Percentiles rank a stretch among this genome's conserved stretches.
Conservation (phyloP, 2,329 filamentous ascomycete genomes). For the Colletotrichum tofieldiae region DNA sequence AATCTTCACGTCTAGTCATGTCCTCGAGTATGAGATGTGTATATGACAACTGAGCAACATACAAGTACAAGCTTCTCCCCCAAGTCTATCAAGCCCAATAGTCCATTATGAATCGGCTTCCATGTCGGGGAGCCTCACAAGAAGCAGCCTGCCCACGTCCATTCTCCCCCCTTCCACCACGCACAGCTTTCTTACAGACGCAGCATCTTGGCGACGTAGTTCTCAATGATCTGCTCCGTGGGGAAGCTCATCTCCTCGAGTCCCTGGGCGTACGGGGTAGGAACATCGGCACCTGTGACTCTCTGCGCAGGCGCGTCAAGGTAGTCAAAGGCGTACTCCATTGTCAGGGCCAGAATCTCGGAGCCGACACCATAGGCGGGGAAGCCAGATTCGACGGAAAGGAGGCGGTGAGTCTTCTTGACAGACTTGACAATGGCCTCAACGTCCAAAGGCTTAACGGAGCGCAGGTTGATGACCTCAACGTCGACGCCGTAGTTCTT, state of each 20-base stretch:
- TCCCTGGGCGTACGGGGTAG: slow-evolving; percentile 93
- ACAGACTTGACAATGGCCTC: slow-evolving; percentile 96
- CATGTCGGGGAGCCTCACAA: slow-evolving; percentile 13
- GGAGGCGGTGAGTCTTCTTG: slow-evolving; percentile 96
- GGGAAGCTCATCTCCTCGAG: slow-evolving; percentile 98
- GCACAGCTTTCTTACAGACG: slow-evolving; percentile 70
- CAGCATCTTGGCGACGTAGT: slow-evolving; percentile 91
- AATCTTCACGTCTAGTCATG: slow-evolving; percentile 30
- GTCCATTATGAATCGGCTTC: slow-evolving; percentile 30
- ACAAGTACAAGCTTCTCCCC: slow-evolving; percentile 56
- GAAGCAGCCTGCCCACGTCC: slow-evolving; percentile 25
- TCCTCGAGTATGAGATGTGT: slow-evolving; percentile 49
- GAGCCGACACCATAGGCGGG: slow-evolving; percentile 93
- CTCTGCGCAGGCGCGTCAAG: slow-evolving; percentile 93
- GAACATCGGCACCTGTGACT: slow-evolving; percentile 96
- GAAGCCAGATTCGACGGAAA: slow-evolving; percentile 96
- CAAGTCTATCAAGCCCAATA: slow-evolving; percentile 39
- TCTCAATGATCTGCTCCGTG: slow-evolving; percentile 87
- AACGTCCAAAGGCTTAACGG: slow-evolving; percentile 95
- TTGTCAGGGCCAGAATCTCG: slow-evolving; percentile 93
- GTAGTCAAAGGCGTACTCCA: slow-evolving; percentile 99
- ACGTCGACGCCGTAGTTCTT: slow-evolving; percentile 96
- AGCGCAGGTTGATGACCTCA: slow-evolving; percentile 98
- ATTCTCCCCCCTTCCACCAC: neutral
- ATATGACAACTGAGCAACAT: slow-evolving; percentile 56